Base-by-base conservation (phyloP, 2,329 filamentous ascomycete species). In the Parasarocladium wereldwijsianum region DNA sequence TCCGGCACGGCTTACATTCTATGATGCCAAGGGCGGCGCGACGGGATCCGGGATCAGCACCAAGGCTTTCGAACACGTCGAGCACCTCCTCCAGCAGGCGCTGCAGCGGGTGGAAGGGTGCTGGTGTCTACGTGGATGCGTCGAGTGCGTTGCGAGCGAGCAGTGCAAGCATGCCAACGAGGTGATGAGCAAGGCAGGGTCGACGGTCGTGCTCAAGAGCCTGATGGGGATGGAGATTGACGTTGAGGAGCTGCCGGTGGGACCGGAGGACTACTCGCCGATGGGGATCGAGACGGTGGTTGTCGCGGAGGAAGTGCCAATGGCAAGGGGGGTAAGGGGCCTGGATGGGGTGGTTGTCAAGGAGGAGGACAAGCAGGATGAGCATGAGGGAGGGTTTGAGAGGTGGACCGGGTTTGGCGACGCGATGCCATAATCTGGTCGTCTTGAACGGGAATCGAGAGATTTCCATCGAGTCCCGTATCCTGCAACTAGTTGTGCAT, bases 51-150 rank as follows among this genome's bases (percentile, higher is more conserved):
- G 90, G 0, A 92, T 94, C 41, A 84, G 79, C 37, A 81, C 78
- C 22, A 94, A 93, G 48, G 87, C 85, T 0, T 96, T 96, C 44
- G 87, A 96, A 44, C 92, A 93, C 45, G 64, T 93, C 13, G 84
- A 93, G 43, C 50, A 78, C 19, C 57, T 96, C 19, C 64, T 96
- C 1, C 58, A 59, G 13, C 77, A 86, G 45, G 87, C 86, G 0
- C 66, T 90, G 21, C 63, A 71, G 33, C 64, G 90, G 6, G 74
- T 96, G 5, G 74, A 81, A 44, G 64, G 60, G 2, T 98, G 90
- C 44, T 58, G 63, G 22, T 96, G 86, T 45, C 54, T 72, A 8
- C 70, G 78, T 34, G 90, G 90, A 0, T 96, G 90, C 52, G 57
- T 87, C 14, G 87, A 93, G 51, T 98, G 90, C 52, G 85, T 92